Percentiles rank a stretch among this genome's conserved stretches.
Evolutionary conservation across 768 basidiomycete genomes (phyloP).

Genomic region (Rhodotorula diobovata): DNA sequence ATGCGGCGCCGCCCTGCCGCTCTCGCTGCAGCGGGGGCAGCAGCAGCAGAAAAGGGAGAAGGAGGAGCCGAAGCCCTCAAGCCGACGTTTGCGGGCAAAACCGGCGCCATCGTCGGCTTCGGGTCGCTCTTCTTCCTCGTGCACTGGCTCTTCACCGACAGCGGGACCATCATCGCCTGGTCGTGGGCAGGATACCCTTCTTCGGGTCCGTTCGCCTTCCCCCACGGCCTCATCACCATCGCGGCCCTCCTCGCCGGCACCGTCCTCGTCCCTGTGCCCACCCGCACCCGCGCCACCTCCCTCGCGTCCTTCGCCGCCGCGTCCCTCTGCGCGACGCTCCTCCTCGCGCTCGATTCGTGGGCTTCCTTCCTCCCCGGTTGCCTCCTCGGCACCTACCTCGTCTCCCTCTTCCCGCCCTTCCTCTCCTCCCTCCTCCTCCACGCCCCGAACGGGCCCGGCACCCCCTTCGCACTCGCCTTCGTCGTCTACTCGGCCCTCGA

Average conservation of each 20-base stretch:
- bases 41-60: too few species aligned
- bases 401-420: slow-evolving; percentile 18
- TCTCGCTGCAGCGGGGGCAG: neutral
- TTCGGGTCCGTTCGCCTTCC: slow-evolving; percentile 24
- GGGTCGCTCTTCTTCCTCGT: slow-evolving; percentile 32
- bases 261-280: slow-evolving; percentile 1
- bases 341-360: slow-evolving; percentile 18
- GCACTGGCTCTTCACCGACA: slow-evolving; percentile 32
- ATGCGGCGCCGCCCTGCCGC: too few species aligned
- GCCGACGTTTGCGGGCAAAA: neutral
- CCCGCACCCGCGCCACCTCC: fast-evolving
- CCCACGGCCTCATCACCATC: slow-evolving; percentile 19
- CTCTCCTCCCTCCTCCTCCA: slow-evolving; percentile 5
- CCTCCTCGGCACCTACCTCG: slow-evolving; percentile 16
- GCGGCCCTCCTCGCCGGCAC: neutral
- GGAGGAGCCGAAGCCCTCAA: too few species aligned
- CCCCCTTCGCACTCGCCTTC: slow-evolving; percentile 22
- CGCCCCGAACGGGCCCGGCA: neutral
- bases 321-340: neutral
- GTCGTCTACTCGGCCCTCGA: slow-evolving; percentile 19
- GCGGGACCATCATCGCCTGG: slow-evolving; percentile 35
- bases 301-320: neutral
- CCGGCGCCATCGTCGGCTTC: slow-evolving; percentile 20
- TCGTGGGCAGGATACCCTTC: slow-evolving; percentile 20
- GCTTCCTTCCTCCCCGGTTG: slow-evolving; percentile 10